These are phyloP conservation scores for baker's yeast (Saccharomyces cerevisiae) DNA, from an alignment of 805 yeast genomes.

Conservation along the genomic window DNA sequence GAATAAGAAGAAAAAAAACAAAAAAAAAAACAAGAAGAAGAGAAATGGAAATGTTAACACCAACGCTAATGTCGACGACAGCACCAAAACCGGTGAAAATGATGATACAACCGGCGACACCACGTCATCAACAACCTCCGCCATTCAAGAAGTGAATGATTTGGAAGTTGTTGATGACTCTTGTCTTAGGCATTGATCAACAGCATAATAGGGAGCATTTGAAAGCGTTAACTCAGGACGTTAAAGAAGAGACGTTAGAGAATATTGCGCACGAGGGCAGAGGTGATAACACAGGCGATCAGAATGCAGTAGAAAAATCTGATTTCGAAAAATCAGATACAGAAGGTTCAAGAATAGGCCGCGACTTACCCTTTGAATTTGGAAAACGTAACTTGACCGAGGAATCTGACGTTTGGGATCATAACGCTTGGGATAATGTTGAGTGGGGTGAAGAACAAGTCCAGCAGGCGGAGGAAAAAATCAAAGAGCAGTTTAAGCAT, in stretches of 20 bases:
- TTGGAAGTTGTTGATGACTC: constrained; percentile 13
- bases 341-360: constrained; percentile 38
- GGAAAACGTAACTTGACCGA: constrained; percentile 74
- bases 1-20: constrained; percentile 23
- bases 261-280: constrained; percentile 14
- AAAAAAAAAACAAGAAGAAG: constrained; percentile 26
- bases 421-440: constrained; percentile 93
- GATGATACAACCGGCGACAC: background rate
- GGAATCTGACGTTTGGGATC: constrained; percentile 78
- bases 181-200: constrained; percentile 27
- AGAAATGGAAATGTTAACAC: constrained; percentile 3
- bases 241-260: constrained; percentile 17
- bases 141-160: constrained; percentile 9
- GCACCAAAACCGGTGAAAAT: background rate
- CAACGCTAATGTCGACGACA: background rate
- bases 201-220: constrained; percentile 11
- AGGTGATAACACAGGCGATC: background rate
- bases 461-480: constrained; percentile 62
- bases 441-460: constrained; percentile 94
- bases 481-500: constrained; percentile 61
- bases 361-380: constrained; percentile 84
- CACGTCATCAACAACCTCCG: constrained; percentile 1
- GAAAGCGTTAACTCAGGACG: constrained; percentile 17
- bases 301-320: background rate
- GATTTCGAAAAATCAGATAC: constrained; percentile 8